Evolutionary conservation across 306 rosid genomes (phyloP).

Genomic region (Corylus heterophylla): DNA sequence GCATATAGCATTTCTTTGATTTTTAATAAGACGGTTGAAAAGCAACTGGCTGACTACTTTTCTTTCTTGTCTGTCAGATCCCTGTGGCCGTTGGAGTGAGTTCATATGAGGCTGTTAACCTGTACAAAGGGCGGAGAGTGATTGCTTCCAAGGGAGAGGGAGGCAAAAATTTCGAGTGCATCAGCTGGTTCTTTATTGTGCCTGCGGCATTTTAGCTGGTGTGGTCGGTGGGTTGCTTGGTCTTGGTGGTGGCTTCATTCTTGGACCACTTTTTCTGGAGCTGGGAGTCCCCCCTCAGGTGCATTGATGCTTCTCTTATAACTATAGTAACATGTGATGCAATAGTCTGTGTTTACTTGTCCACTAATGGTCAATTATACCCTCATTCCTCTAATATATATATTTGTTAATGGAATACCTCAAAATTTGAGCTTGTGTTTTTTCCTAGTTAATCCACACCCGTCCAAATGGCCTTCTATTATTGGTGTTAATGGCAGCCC

Average conservation of each 20-base stretch:
- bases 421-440: too few species aligned
- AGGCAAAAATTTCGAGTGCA: constrained; percentile 41
- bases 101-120: constrained; percentile 60
- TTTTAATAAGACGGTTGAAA: neutral
- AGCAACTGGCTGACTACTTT: neutral
- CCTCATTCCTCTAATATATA: neutral
- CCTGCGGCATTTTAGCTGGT: constrained; percentile 74
- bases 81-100: constrained; percentile 76
- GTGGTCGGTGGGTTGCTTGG: constrained; percentile 90
- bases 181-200: constrained; percentile 56
- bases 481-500: too few species aligned
- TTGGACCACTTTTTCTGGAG: constrained; percentile 93
- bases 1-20: too few species aligned
- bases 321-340: neutral
- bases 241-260: constrained; percentile 89
- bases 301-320: constrained; percentile 13
- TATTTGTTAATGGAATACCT: neutral
- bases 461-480: too few species aligned
- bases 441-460: too few species aligned
- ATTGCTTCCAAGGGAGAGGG: constrained; percentile 66
- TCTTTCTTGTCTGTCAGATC: constrained; percentile 44
- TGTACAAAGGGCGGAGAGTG: constrained; percentile 65
- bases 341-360: too few species aligned
- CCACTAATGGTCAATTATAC: neutral
- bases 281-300: constrained; percentile 97